Evolutionary conservation across 805 yeast species (phyloP).

Genomic region (Saturnispora gosingensis): DNA sequence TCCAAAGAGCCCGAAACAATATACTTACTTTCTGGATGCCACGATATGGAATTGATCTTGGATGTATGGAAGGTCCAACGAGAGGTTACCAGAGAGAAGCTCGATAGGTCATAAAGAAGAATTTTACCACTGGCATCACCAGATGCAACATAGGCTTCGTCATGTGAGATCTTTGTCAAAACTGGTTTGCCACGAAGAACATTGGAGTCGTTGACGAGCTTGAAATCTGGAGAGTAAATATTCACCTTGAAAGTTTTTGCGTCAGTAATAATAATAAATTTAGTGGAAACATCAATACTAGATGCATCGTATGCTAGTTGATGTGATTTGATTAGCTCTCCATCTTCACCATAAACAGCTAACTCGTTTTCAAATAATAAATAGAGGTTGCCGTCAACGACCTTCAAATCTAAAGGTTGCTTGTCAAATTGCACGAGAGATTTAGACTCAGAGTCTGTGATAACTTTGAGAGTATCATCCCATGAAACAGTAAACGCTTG

Average conservation of each 20-base stretch:
- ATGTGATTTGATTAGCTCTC: constrained; percentile 22
- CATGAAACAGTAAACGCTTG: constrained; percentile 41
- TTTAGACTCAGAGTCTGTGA: constrained; percentile 17
- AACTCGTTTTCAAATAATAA: constrained; percentile 38
- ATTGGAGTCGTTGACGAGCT: constrained; percentile 23
- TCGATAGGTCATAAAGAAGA: constrained; percentile 50
- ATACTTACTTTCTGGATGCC: constrained; percentile 69
- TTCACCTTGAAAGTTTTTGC: constrained; percentile 31
- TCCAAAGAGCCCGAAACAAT: constrained; percentile 79
- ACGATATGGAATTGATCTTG: constrained; percentile 62
- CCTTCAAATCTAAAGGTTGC: constrained; percentile 42
- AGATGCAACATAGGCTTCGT: constrained; percentile 60
- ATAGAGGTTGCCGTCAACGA: constrained; percentile 24
- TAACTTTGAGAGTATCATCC: constrained; percentile 66
- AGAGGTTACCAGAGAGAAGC: constrained; percentile 56
- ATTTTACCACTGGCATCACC: constrained; percentile 88
- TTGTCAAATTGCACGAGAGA: constrained; percentile 29
- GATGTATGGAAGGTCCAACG: constrained; percentile 97
- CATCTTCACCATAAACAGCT: constrained; percentile 25
- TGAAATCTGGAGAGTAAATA: constrained; percentile 28
- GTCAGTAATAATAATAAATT: constrained; percentile 42
- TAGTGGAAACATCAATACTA: constrained; percentile 36
- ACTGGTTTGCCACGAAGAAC: constrained; percentile 55
- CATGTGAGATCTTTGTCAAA: constrained; percentile 58
- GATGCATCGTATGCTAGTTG: constrained; percentile 34